Base-by-base conservation (phyloP, 164 flowering plant genomes). In the Saururus chinensis region DNA sequence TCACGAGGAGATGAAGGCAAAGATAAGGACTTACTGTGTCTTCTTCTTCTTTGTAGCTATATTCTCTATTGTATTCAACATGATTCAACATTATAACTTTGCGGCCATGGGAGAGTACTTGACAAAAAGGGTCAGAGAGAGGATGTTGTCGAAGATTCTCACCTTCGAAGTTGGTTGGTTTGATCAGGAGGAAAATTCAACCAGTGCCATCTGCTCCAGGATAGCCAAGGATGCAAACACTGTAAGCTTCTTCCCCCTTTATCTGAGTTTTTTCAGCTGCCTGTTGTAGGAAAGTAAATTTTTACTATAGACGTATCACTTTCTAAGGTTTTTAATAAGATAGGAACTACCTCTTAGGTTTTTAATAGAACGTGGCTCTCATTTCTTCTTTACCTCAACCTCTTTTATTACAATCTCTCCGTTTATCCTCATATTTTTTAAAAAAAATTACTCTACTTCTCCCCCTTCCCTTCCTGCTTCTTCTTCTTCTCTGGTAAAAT, bases 151-250 rank as follows among this genome's bases (percentile, higher is more conserved):
- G 0, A 92, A 89, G 77, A 80, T 89, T 7, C 75, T 92, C 9
- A 87, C 95, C 0, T 92, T 89, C 68, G 98, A 92, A 61, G 76
- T 92, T 21, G 95, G 86, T 0, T 92, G 98, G 98, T 92, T 85
- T 60, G 95, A 88, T 70, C 78, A 74, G 57, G 87, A 87, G 45
- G 84, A 85, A 67, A 89, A 92, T 63, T 77, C 92, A 6, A 85
- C 84, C 20, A 90, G 90, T 4, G 84, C 95, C 0, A 66, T 92
- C 52, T 92, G 96, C 71, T 82, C 95, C 42, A 74, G 96, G 63
- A 84, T 92, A 9, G 90, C 88, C 63, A 82, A 82, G 60, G 98
- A 88, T 69, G 96, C 96, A 62, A 82, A 78, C 66, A 81, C 76
- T 81, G 95, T 90, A 9, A 35, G 60, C 19, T 17, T 7, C 13